Conservation (phyloP, 2,329 filamentous ascomycete species). For the Fusarium illudens region DNA sequence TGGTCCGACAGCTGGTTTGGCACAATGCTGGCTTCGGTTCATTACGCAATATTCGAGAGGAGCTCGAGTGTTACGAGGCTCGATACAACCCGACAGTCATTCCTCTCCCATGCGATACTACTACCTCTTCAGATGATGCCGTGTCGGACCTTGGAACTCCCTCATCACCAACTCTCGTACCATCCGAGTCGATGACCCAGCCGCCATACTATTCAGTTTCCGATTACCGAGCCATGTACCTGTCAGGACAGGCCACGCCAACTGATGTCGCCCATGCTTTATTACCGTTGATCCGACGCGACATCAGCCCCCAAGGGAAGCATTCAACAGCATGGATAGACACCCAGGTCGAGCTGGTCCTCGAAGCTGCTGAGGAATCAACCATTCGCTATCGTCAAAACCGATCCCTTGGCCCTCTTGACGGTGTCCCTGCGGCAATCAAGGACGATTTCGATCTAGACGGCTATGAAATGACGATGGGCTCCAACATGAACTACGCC, state of each 20-base stretch:
- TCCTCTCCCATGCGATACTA: constrained; percentile 41
- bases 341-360: constrained; percentile 50
- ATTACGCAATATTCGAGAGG: constrained; percentile 61
- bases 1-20: constrained; percentile 53
- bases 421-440: constrained; percentile 76
- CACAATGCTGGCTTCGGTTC: constrained; percentile 68
- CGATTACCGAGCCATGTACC: constrained; percentile 55
- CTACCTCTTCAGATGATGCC: constrained; percentile 53
- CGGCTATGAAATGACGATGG: constrained; percentile 73
- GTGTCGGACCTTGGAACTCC: not conserved
- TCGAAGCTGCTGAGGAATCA: constrained; percentile 54
- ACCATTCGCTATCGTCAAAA: constrained; percentile 59
- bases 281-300: constrained; percentile 55
- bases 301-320: constrained; percentile 46
- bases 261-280: constrained; percentile 54
- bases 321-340: constrained; percentile 56
- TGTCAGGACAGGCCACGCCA: constrained; percentile 55
- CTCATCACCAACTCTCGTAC: not conserved
- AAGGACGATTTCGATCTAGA: constrained; percentile 80
- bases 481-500: constrained; percentile 68
- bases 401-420: constrained; percentile 67
- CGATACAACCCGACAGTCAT: constrained; percentile 57
- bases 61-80: constrained; percentile 60
- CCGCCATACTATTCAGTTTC: constrained; percentile 56
- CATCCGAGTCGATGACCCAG: constrained; percentile 12